These are phyloP conservation scores for Leishmania mexicana DNA, from an alignment of 208 protist species.

Conservation along the genomic window DNA sequence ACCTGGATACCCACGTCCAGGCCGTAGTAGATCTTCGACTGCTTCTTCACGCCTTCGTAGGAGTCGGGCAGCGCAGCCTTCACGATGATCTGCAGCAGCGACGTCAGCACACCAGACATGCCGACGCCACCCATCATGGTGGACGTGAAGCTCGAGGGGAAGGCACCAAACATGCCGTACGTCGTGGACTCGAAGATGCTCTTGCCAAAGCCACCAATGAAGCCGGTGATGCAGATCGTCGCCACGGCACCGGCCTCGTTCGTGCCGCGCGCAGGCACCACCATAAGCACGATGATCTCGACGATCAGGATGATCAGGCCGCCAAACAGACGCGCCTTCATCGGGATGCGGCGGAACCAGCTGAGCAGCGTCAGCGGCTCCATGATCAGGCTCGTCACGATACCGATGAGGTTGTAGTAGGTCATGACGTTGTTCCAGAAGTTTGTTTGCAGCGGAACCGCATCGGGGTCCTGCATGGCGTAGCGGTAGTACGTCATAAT, in stretches of 20 bases:
- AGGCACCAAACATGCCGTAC: slow-evolving; percentile 71
- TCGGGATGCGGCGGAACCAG: slow-evolving; percentile 43
- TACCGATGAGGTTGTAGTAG: slow-evolving; percentile 62
- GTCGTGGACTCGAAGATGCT: slow-evolving; percentile 73
- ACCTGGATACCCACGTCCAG: slow-evolving; percentile 44
- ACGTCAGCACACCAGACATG: slow-evolving; percentile 46
- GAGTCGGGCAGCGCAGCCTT: slow-evolving; percentile 43
- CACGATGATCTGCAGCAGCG: slow-evolving; percentile 60
- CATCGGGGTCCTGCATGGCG: slow-evolving; percentile 38
- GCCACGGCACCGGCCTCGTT: slow-evolving; percentile 43
- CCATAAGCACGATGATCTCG: slow-evolving; percentile 56
- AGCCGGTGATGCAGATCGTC: slow-evolving; percentile 38
- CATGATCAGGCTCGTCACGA: slow-evolving; percentile 47
- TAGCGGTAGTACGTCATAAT: slow-evolving; percentile 70
- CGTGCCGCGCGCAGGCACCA: slow-evolving; percentile 49
- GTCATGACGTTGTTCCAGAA: slow-evolving; percentile 74
- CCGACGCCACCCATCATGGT: slow-evolving; percentile 67
- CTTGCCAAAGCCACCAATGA: slow-evolving; percentile 54
- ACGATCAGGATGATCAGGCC: slow-evolving; percentile 46
- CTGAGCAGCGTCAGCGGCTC: slow-evolving; percentile 58
- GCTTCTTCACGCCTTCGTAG: slow-evolving; percentile 40
- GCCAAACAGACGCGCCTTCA: slow-evolving; percentile 44
- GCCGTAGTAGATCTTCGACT: slow-evolving; percentile 63
- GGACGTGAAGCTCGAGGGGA: slow-evolving; percentile 61
- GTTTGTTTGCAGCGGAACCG: slow-evolving; percentile 30